Evolutionary conservation across 768 basidiomycete genomes (phyloP), one percentile per base, ranked within the genome.

Genomic region (Daedaleopsis sinensis): DNA sequence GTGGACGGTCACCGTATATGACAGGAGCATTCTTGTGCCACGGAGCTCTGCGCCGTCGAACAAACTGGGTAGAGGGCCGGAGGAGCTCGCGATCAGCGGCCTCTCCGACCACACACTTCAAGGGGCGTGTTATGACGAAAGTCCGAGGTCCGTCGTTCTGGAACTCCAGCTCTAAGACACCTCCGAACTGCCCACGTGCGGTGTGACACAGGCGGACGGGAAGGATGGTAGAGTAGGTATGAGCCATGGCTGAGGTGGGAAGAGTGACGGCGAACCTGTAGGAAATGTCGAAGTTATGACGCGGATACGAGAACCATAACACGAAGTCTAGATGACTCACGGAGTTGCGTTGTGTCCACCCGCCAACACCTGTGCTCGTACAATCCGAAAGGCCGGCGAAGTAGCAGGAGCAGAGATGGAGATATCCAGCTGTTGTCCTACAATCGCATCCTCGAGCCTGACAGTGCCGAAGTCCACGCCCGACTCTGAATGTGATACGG

Each of bases 81-180:
- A 87, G 72, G 1, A 71, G 70, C 16, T 83, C 82, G 51, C 83
- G 76, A 64, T 87, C 85, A 10, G 76, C 80, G 24, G 69, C 64
- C 10, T 75, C 78, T 0, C 86, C 86, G 35, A 85, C 79, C 6
- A 79, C 79, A 11, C 79, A 84, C 24, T 65, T 58, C 1, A 87
- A 63, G 7, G 65, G 69, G 2, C 86, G 79, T 0, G 77, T 51
- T 7, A 65, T 47, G 27, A 52, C 58, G 19, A 72, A 57, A 0
- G 50, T 24, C 1, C 50, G 18, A 10, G 32, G 12, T 10, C 19
- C 19, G 1, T 21, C 12, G 18, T n/a, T 82, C 62, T 82, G 71
- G 65, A 89, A 84, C 0, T 77, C 51, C 16, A 89, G 61, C 62
- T 87, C 85, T 4, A 84, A 58, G 0, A 82, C 78, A 50, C 84